A percentile compares a stretch with the other conserved stretches of the same genome.
These are phyloP conservation scores for Sorghum bicolor DNA, from an alignment of 176 grass and related monocot genomes.

Conservation along the genomic window Sorghum_bicolor_NCBIv3 NC_012872.2:70585501-70586000, in stretches of 20 bases:
- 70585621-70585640: constrained; percentile 55
- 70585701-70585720: constrained; percentile 90
- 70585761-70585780: constrained; percentile 89
- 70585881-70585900: not conserved
- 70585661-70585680: constrained; percentile 28
- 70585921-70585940: not conserved
- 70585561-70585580: constrained; percentile 98
- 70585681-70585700: constrained; percentile 23
- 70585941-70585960: not conserved
- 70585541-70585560: constrained; percentile 84
- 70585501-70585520: constrained; percentile 79
- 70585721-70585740: constrained; percentile 71
- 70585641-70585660: constrained; percentile 26
- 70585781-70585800: constrained; percentile 84
- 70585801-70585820: constrained; percentile 37
- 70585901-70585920: not conserved
- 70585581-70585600: constrained; percentile 85
- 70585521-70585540: constrained; percentile 79
- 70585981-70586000: not conserved
- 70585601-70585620: constrained; percentile 70
- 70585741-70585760: constrained; percentile 94
- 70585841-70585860: not conserved
- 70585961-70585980: not conserved
- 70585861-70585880: not conserved
- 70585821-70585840: not conserved